Base-by-base conservation (phyloP, 257 asterid genomes). In the Nicotiana tabacum region DNA sequence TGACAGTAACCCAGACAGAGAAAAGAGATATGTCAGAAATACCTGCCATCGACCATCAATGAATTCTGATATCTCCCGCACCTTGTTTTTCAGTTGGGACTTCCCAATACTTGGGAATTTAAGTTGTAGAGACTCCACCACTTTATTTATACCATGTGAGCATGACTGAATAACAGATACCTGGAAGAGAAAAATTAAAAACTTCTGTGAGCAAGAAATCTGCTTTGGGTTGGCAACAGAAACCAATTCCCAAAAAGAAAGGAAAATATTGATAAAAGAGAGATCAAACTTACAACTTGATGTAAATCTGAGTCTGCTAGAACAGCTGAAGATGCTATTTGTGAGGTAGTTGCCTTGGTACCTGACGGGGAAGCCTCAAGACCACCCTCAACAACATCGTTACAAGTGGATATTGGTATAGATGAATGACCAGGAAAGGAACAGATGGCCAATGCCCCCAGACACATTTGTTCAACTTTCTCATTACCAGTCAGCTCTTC, bases 41-140 rank as follows among this genome's bases (percentile, higher is more conserved):
- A 96, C 99, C 98, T 94, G 97, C 98, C 98, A 94, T 24, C 92
- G 91, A 77, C 93, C 92, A 32, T 93, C 92, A 57, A 86, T 82
- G 85, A 90, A 94, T 35, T 91, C 94, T 4, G 98, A 85, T 78
- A 94, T 87, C 88, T 93, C 98, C 56, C 93, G 93, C 89, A 96
- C 98, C 90, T 94, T 93, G 60, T 84, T 92, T 85, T 92, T 88
- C 72, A 96, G 77, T 74, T 90, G 96, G 82, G 95, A 81, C 88
- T 91, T 94, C 18, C 92, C 78, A 27, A 89, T 67, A 67, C 88
- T 82, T 4, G 98, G 98, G 84, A 94, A 93, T 85, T 88, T 90
- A 32, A 67, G 82, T 6, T 84, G 93, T 81, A 94, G 91, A 11
- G 83, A 78, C 86, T 92, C 90, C 48, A 81, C 89, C 86, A 96